These are phyloP conservation scores for Coelastrella sp. DNA, from an alignment of 139 green algal genomes.

Conservation along the genomic window DNA sequence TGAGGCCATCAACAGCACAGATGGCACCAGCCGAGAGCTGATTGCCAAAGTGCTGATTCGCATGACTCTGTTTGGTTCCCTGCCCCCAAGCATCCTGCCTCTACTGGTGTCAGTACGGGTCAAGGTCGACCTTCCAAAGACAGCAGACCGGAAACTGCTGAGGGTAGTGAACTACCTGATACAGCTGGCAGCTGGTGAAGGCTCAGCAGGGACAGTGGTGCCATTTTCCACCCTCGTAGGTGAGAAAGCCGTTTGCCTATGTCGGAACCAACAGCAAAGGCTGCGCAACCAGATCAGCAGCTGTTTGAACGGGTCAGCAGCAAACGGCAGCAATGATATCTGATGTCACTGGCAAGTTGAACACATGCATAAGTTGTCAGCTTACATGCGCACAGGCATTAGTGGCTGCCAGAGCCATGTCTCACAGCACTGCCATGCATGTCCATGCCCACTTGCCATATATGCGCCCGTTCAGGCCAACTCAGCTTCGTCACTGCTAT, in stretches of 20 bases:
- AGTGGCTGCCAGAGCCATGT: too few relatives aligned
- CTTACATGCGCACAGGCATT: too few relatives aligned
- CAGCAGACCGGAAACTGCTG: conserved; percentile 53
- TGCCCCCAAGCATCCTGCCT: conserved; percentile 54
- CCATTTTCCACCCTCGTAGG: conserved; percentile 50
- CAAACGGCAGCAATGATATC: too few relatives aligned
- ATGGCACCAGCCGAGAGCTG: conserved; percentile 22
- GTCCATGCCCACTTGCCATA: not conserved
- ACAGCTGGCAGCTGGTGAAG: conserved; percentile 68
- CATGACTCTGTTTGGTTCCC: conserved; percentile 50
- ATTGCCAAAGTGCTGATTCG: conserved; percentile 48
- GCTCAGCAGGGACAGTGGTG: conserved; percentile 70
- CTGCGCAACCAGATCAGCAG: not conserved
- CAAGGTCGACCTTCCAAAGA: conserved; percentile 48
- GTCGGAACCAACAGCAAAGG: not conserved
- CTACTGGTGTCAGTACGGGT: conserved; percentile 48
- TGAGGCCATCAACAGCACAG: not conserved
- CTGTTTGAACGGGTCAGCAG: too few relatives aligned
- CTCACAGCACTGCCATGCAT: not conserved
- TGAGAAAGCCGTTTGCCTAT: not conserved
- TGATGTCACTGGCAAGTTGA: too few relatives aligned
- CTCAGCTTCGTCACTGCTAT: not conserved
- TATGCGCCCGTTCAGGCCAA: not conserved
- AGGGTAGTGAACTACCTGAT: conserved; percentile 72
- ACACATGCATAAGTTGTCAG: too few relatives aligned